Conservation (phyloP, 805 yeast genomes). For the Saturnispora sanitii region DNA sequence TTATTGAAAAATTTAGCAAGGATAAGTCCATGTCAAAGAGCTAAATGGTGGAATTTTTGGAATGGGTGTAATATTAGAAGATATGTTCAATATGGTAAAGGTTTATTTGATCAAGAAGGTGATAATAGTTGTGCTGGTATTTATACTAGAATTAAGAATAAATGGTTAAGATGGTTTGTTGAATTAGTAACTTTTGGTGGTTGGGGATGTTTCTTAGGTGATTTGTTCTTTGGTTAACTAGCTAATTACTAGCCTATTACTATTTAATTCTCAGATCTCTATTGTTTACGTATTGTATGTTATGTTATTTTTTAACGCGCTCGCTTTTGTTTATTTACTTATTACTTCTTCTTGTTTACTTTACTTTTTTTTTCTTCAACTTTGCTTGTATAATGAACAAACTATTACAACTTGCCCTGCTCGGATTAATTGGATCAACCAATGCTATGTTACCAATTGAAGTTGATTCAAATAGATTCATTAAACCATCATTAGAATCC, state of each 20-base stretch:
- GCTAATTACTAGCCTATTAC: too few relatives aligned
- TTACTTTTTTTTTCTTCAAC: background rate
- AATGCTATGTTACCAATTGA: slow-evolving; percentile 49
- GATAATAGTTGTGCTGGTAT: slow-evolving; percentile 60
- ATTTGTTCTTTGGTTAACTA: slow-evolving; percentile 30
- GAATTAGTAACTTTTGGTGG: slow-evolving; percentile 36
- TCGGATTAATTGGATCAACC: slow-evolving; percentile 10
- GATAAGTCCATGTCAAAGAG: slow-evolving; percentile 64
- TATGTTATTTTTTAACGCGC: too few relatives aligned
- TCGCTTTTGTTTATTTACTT: too few relatives aligned
- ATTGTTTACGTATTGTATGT: background rate
- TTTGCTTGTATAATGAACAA: background rate
- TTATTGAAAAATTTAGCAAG: slow-evolving; percentile 65
- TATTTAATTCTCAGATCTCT: background rate
- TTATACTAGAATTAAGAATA: slow-evolving; percentile 16
- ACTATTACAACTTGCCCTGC: slow-evolving; percentile 4
- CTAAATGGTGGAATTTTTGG: slow-evolving; percentile 91
- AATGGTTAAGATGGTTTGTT: slow-evolving; percentile 23
- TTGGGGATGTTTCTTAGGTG: slow-evolving; percentile 34
- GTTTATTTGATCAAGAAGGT: slow-evolving; percentile 73
- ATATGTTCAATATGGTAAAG: slow-evolving; percentile 72
- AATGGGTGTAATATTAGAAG: slow-evolving; percentile 71
- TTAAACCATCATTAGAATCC: slow-evolving; percentile 35
- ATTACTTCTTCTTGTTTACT: too few relatives aligned
- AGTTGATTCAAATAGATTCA: slow-evolving; percentile 47